Base-by-base conservation (phyloP, 345 rosid genomes). In the Aquilaria yunnanensis region DNA sequence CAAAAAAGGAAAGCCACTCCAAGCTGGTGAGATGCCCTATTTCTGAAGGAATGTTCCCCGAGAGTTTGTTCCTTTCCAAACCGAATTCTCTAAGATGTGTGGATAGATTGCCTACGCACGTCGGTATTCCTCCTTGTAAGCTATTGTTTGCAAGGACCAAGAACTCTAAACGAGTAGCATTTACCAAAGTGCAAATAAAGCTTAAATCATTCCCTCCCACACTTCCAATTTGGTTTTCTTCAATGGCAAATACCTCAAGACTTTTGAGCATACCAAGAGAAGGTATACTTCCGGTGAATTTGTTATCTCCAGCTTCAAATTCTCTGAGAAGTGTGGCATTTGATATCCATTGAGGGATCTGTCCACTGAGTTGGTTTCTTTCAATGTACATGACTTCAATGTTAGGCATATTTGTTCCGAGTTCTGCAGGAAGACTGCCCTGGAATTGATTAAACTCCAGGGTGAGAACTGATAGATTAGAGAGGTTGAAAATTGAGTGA, bases 401-500 rank as follows among this genome's bases (percentile, higher is more conserved):
- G 16, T 29, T 54, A 54, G 57, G 57, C 29, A 54, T 12, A 29
- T 31, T 9, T 3, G 5, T 9, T 10, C 57, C 57, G 4, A 54
- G 9, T n/a, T 54, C 32, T 54, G 10, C 16, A 9, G 32, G 32
- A 4, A 54, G 6, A 16, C 12, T 32, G 7, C 57, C 57, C 4
- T 54, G 57, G 1, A 54, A 29, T 2, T 7, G 2, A 31, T 54
- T 54, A 2, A 1, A 14, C 2, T 6, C 8, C 2, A 29, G 5
- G 16, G 2, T 1, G 10, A 54, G 6, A 3, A 3, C 41, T 34
- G 6, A 34, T 0, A 73, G 6, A 0, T 66, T 56, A 1, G 71
- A 75, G 46, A 69, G 2, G 12, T 70, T 72, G 14, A 10, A 57
- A 6, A 75, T 4, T 0, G 77, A 51, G 30, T 16, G 57, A 55